Percentiles rank a stretch among this genome's conserved stretches.
Conservation (phyloP, 1,139 yeast species). For the Geotrichum citri-aurantii region DNA sequence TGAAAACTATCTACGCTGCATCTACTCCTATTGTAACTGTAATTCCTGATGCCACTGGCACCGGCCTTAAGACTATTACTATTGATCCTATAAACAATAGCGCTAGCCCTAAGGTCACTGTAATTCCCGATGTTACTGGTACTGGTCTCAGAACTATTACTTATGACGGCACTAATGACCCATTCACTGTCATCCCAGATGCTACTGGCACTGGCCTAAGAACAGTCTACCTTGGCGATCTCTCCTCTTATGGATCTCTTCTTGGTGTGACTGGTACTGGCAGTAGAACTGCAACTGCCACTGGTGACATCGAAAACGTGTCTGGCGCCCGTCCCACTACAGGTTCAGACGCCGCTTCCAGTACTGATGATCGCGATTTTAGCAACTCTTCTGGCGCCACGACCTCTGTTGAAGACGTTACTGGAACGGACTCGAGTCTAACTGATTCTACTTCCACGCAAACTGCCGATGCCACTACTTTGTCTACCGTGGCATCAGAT, state of each 20-base stretch:
- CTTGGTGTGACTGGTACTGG: too few relatives aligned
- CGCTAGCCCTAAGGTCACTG: neutral
- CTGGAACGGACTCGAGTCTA: neutral
- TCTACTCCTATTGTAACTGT: too few relatives aligned
- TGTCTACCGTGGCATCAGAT: conserved; percentile 1
- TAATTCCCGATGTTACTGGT: neutral
- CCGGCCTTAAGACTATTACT: neutral
- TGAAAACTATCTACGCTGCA: too few relatives aligned
- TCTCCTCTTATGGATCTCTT: conserved; percentile 2
- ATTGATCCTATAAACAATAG: neutral
- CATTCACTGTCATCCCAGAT: neutral
- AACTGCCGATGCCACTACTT: neutral
- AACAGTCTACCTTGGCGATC: neutral
- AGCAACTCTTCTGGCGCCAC: neutral
- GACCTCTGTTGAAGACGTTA: neutral
- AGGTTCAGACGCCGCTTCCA: neutral
- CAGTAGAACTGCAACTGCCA: neutral
- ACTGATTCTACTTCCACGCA: neutral
- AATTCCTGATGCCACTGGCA: neutral
- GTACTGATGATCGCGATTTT: neutral
- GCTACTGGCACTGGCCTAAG: neutral
- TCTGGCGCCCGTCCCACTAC: conserved; percentile 4
- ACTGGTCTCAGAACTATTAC: neutral
- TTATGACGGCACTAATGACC: neutral
- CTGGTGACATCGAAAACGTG: neutral